These are phyloP conservation scores for Daldinia concentrica DNA, from an alignment of 495 filamentous ascomycete genomes.

Conservation along the genomic window DNA sequence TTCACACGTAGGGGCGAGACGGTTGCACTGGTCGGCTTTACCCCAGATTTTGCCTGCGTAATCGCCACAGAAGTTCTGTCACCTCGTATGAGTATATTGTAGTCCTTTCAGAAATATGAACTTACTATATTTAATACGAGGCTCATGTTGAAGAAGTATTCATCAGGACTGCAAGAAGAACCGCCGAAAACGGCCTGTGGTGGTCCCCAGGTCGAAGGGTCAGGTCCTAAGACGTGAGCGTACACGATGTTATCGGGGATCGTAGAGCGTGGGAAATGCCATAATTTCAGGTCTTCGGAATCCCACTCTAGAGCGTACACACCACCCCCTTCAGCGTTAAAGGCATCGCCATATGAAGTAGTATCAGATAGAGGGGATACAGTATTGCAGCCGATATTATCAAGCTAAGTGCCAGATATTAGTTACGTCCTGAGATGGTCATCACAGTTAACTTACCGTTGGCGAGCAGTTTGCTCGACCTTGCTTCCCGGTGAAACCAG, in stretches of 20 bases:
- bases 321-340: slow-evolving; percentile 73
- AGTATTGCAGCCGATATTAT: slow-evolving; percentile 42
- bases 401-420: slow-evolving; percentile 17
- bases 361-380: slow-evolving; percentile 39
- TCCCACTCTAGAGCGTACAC: slow-evolving; percentile 74
- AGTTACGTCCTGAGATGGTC: neutral
- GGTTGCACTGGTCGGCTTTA: slow-evolving; percentile 49
- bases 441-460: slow-evolving; percentile 21
- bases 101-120: neutral
- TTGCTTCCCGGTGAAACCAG: slow-evolving; percentile 46
- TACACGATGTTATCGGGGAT: slow-evolving; percentile 67
- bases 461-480: slow-evolving; percentile 34
- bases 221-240: slow-evolving; percentile 60
- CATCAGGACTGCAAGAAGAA: slow-evolving; percentile 35
- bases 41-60: slow-evolving; percentile 79
- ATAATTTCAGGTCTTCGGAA: slow-evolving; percentile 69
- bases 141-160: slow-evolving; percentile 46
- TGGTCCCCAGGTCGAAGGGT: slow-evolving; percentile 67
- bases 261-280: slow-evolving; percentile 69
- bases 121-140: slow-evolving; percentile 45
- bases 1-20: slow-evolving; percentile 63
- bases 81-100: slow-evolving; percentile 8
- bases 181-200: slow-evolving; percentile 55
- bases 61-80: slow-evolving; percentile 79
- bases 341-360: slow-evolving; percentile 66